Evolutionary conservation across 345 rosid species (phyloP).

Genomic region (Gossypium herbaceum): DNA sequence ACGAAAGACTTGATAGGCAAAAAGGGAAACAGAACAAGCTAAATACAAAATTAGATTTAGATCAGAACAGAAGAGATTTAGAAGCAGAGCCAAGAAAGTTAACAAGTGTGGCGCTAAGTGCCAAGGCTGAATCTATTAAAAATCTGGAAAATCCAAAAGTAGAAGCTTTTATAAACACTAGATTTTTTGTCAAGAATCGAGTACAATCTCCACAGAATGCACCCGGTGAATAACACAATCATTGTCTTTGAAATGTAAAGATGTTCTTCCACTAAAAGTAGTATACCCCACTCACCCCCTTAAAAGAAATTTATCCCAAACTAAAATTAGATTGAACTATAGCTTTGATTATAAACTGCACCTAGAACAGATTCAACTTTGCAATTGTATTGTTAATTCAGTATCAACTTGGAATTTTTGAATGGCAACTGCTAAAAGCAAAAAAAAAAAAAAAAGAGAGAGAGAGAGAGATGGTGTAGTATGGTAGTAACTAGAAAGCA

Average conservation of each 20-base stretch:
- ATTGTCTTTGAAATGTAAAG: conserved; percentile 40
- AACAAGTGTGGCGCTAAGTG: conserved; percentile 26
- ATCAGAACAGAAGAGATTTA: background rate
- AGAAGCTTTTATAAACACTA: conserved; percentile 50
- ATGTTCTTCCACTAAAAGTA: conserved; percentile 26
- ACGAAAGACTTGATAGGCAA: background rate
- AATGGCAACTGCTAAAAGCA: background rate
- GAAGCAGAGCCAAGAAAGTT: background rate
- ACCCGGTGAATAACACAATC: conserved; percentile 51
- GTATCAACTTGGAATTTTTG: background rate
- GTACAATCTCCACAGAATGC: conserved; percentile 50
- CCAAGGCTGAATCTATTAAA: conserved; percentile 50
- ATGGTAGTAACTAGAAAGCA: background rate
- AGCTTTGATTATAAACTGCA: conserved; percentile 10
- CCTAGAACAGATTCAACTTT: conserved; percentile 23
- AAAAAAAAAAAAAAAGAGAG: too few relatives aligned
- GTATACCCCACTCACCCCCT: conserved; percentile 24
- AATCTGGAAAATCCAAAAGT: conserved; percentile 78
- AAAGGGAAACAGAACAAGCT: background rate
- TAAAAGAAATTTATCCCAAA: conserved; percentile 15
- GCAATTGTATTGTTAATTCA: background rate
- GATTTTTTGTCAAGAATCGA: conserved; percentile 50
- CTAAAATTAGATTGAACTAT: background rate
- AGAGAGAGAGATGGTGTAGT: too few relatives aligned
- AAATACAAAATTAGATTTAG: background rate